phyloP scores from a whole-genome alignment of 169 alveolate genomes.

The Babesia gibsoni region DNA sequence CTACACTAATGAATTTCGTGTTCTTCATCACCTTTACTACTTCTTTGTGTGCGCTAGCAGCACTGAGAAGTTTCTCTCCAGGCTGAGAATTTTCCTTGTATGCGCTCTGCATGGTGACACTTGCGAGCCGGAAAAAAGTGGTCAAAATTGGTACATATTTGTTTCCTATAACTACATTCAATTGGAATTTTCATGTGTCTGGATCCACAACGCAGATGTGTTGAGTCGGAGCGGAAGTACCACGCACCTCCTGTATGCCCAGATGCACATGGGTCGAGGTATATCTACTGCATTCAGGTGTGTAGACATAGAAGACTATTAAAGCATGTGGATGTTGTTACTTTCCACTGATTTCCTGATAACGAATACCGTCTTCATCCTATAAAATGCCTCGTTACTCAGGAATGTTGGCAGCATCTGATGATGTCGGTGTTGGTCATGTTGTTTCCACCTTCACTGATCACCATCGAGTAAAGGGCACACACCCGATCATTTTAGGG shows the following conservation, averaged over 20 bases:
- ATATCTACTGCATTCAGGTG: background rate
- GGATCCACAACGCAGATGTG: constrained; percentile 4
- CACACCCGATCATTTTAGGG: no score
- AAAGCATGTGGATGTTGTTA: no score
- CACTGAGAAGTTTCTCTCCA: background rate
- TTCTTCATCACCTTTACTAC: constrained; percentile 6
- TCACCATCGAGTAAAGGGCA: no score
- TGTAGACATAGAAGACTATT: background rate
- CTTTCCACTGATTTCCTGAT: no score
- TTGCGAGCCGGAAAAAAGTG: constrained; percentile 15
- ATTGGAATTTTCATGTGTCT: constrained; percentile 8
- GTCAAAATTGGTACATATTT: background rate
- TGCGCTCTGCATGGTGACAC: constrained; percentile 18
- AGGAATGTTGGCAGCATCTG: no score
- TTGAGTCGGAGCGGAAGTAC: constrained; percentile 3
- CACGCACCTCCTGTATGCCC: constrained; percentile 43
- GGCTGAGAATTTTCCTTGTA: constrained; percentile 10
- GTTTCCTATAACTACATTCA: background rate
- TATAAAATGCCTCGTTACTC: no score
- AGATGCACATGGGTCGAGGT: constrained; percentile 20
- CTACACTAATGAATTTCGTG: constrained; percentile 13
- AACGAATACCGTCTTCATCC: no score
- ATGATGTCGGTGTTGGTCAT: no score
- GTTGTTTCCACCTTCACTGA: no score
- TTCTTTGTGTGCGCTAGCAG: background rate